Conservation (phyloP, 208 protist genomes). For the Crithidia expoeki region DNA sequence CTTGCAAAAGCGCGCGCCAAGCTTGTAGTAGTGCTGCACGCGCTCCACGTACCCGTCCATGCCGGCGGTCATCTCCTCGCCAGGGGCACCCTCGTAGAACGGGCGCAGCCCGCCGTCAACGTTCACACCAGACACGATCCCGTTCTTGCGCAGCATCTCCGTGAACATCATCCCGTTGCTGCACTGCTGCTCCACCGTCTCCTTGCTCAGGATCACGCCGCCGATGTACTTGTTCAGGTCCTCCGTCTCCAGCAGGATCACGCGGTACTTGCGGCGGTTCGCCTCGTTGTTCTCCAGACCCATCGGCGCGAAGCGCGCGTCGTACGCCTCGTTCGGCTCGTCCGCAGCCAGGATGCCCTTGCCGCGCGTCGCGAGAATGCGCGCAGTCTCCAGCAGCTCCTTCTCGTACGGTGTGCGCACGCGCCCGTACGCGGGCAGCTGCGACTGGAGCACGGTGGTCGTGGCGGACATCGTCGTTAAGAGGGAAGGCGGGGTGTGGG, state of each 20-base stretch:
- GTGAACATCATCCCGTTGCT: slow-evolving; percentile 87
- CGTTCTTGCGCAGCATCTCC: slow-evolving; percentile 77
- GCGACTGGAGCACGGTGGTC: slow-evolving; percentile 35
- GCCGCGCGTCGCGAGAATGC: slow-evolving; percentile 57
- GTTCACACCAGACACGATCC: slow-evolving; percentile 96
- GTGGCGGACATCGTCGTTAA: slow-evolving; percentile 27
- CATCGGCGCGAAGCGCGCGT: slow-evolving; percentile 90
- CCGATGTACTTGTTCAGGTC: slow-evolving; percentile 93
- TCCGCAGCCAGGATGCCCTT: slow-evolving; percentile 95
- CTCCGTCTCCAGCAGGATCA: slow-evolving; percentile 82
- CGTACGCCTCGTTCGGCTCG: slow-evolving; percentile 89
- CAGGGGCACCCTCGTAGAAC: slow-evolving; percentile 81
- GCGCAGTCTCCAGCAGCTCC: slow-evolving; percentile 40
- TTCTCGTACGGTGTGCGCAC: slow-evolving; percentile 36
- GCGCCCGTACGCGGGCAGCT: slow-evolving; percentile 43
- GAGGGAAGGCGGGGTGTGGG: slow-evolving; percentile 10
- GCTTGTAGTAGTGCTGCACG: slow-evolving; percentile 93
- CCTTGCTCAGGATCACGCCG: slow-evolving; percentile 97
- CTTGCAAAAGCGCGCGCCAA: slow-evolving; percentile 97
- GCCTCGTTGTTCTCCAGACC: slow-evolving; percentile 87
- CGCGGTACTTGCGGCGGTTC: slow-evolving; percentile 90
- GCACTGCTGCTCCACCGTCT: slow-evolving; percentile 95
- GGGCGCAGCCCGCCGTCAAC: slow-evolving; percentile 90
- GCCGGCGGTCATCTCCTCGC: slow-evolving; percentile 95
- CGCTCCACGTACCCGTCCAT: slow-evolving; percentile 93